Evolutionary conservation across 2,329 filamentous ascomycete genomes (phyloP).

Genomic region (Xylaria sp.): DNA sequence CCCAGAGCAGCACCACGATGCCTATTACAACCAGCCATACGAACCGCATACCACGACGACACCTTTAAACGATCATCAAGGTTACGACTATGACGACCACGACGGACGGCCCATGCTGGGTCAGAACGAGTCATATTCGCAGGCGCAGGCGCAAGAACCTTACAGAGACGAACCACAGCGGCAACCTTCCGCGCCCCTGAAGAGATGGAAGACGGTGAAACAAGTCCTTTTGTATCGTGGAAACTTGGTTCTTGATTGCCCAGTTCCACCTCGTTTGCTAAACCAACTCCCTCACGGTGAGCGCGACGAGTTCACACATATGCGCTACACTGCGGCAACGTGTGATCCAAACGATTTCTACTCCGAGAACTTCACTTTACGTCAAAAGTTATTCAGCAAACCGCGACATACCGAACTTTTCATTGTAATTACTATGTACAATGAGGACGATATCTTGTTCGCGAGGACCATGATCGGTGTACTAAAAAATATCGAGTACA

Average conservation of each 20-base stretch:
- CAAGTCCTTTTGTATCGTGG: conserved; percentile 97
- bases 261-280: conserved; percentile 87
- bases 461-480: conserved; percentile 98
- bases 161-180: conserved; percentile 57
- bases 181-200: conserved; percentile 69
- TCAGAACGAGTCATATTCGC: conserved; percentile 62
- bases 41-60: conserved; percentile 69
- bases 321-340: conserved; percentile 98
- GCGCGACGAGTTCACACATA: conserved; percentile 90
- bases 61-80: conserved; percentile 68
- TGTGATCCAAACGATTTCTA: conserved; percentile 97
- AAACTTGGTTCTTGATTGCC: conserved; percentile 96
- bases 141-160: conserved; percentile 51
- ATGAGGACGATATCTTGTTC: conserved; percentile 96
- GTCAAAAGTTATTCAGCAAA: conserved; percentile 87
- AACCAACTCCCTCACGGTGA: conserved; percentile 91
- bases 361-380: conserved; percentile 86
- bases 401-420: conserved; percentile 92
- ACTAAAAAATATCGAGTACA: conserved; percentile 97
- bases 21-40: conserved; percentile 86
- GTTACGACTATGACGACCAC: conserved; percentile 77
- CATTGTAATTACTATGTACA: conserved; percentile 99
- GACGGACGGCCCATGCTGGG: conserved; percentile 81
- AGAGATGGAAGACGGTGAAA: conserved; percentile 98
- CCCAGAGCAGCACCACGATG: conserved; percentile 87